Percentiles rank a stretch among this genome's conserved stretches.
phyloP scores from a whole-genome alignment of 2,329 filamentous ascomycete species.

The Clathrospora elynae region DNA sequence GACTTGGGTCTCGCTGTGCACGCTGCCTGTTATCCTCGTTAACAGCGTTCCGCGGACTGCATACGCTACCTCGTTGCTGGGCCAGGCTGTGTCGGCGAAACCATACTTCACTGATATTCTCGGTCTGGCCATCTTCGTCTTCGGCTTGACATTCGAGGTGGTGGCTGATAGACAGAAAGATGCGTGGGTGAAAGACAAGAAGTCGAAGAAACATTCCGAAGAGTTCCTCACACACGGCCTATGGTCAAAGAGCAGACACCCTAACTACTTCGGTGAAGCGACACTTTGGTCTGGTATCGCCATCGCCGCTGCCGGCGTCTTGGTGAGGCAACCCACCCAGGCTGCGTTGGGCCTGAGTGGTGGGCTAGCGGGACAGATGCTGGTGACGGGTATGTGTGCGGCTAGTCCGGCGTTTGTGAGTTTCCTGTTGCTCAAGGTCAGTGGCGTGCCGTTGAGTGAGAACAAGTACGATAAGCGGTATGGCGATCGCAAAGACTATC shows the following conservation, averaged over 20 bases:
- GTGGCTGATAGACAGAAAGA: slow-evolving; percentile 68
- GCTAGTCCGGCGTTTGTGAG: slow-evolving; percentile 68
- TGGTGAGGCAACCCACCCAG: slow-evolving; percentile 61
- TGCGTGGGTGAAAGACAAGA: slow-evolving; percentile 65
- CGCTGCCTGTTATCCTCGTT: slow-evolving; percentile 67
- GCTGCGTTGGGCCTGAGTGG: slow-evolving; percentile 61
- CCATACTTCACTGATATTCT: slow-evolving; percentile 59
- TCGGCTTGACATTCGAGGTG: slow-evolving; percentile 66
- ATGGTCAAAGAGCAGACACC: slow-evolving; percentile 66
- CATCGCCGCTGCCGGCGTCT: slow-evolving; percentile 61
- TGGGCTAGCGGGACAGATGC: slow-evolving; percentile 48
- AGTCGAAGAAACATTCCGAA: slow-evolving; percentile 68
- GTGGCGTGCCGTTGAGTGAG: slow-evolving; percentile 69
- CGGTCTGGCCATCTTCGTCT: slow-evolving; percentile 62
- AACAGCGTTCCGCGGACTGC: slow-evolving; percentile 64
- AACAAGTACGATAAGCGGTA: slow-evolving; percentile 70
- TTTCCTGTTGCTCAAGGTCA: slow-evolving; percentile 67
- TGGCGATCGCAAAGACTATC: slow-evolving; percentile 67
- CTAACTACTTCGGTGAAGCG: slow-evolving; percentile 75
- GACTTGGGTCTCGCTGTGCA: slow-evolving; percentile 69
- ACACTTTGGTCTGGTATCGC: slow-evolving; percentile 73
- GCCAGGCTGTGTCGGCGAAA: slow-evolving; percentile 48
- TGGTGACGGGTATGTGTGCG: slow-evolving; percentile 59
- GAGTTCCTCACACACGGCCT: slow-evolving; percentile 68
- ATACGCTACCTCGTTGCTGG: slow-evolving; percentile 54